Conservation (phyloP, 306 rosid species). For the Rosa rugosa region DNA sequence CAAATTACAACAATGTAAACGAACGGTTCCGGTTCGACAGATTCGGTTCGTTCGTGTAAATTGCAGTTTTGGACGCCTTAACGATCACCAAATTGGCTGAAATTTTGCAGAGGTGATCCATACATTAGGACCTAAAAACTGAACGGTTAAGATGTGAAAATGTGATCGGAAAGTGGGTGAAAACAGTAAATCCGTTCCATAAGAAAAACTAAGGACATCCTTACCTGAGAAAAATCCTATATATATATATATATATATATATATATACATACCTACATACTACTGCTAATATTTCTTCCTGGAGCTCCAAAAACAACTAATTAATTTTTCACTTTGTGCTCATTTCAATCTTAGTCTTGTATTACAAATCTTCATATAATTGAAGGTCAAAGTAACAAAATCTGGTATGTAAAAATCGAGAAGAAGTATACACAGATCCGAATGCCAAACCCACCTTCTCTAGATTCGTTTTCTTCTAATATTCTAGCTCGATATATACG, state of each 20-base stretch:
- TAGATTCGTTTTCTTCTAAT: neutral
- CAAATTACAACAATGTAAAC: too few species aligned
- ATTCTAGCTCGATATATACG: neutral
- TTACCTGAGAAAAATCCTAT: too few species aligned
- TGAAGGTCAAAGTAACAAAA: neutral
- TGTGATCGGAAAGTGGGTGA: too few species aligned
- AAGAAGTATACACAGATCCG: neutral
- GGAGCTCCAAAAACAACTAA: neutral
- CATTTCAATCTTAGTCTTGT: neutral
- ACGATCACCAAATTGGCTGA: too few species aligned
- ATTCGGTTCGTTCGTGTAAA: too few species aligned
- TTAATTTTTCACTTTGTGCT: neutral
- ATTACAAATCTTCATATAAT: neutral
- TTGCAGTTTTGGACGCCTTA: too few species aligned
- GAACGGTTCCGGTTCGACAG: too few species aligned
- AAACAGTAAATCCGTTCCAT: too few species aligned
- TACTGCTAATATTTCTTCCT: neutral
- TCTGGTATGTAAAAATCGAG: neutral
- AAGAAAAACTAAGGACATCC: too few species aligned
- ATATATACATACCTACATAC: neutral
- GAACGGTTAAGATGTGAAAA: too few species aligned
- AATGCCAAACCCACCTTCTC: neutral
- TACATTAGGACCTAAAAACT: too few species aligned
- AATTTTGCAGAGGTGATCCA: too few species aligned
- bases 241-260: constrained; percentile 15